Conservation (phyloP, 768 basidiomycete genomes). For the Xerocomellus intermedius region DNA sequence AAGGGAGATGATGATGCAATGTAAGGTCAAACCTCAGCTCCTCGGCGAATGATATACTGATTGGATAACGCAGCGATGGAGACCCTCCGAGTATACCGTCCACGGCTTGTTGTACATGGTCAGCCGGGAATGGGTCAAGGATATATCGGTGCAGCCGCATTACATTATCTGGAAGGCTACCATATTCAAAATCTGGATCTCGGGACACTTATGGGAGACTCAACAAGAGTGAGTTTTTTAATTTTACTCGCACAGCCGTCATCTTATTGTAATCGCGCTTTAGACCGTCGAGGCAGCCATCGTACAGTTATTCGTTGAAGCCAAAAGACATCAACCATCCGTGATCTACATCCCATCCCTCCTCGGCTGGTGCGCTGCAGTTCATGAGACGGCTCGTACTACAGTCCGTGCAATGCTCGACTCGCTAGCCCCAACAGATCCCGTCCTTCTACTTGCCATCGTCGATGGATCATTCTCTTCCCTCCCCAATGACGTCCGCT, state of each 20-base stretch:
- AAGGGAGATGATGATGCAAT: slow-evolving; percentile 84
- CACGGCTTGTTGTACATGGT: slow-evolving; percentile 83
- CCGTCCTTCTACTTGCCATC: slow-evolving; percentile 87
- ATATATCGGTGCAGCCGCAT: slow-evolving; percentile 84
- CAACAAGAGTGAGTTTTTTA: slow-evolving; percentile 66
- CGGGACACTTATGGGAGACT: slow-evolving; percentile 84
- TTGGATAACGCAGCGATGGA: slow-evolving; percentile 69
- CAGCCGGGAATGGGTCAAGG: slow-evolving; percentile 85
- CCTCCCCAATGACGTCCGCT: slow-evolving; percentile 77
- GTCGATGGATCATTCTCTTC: slow-evolving; percentile 72
- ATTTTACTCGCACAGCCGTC: neutral
- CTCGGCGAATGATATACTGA: slow-evolving; percentile 1
- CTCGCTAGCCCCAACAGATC: slow-evolving; percentile 86
- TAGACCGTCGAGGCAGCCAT: slow-evolving; percentile 90
- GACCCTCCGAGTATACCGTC: slow-evolving; percentile 85
- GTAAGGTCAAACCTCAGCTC: slow-evolving; percentile 41
- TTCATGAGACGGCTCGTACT: slow-evolving; percentile 79
- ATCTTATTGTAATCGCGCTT: slow-evolving; percentile 1
- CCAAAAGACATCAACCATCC: slow-evolving; percentile 94
- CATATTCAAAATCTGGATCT: slow-evolving; percentile 93
- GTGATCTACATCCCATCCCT: slow-evolving; percentile 94
- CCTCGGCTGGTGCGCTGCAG: slow-evolving; percentile 77
- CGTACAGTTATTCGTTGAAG: slow-evolving; percentile 94
- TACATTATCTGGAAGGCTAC: slow-evolving; percentile 95
- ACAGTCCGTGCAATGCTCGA: slow-evolving; percentile 92